Evolutionary conservation across 495 filamentous ascomycete species (phyloP).

Genomic region (Hyaloscypha finlandica): DNA sequence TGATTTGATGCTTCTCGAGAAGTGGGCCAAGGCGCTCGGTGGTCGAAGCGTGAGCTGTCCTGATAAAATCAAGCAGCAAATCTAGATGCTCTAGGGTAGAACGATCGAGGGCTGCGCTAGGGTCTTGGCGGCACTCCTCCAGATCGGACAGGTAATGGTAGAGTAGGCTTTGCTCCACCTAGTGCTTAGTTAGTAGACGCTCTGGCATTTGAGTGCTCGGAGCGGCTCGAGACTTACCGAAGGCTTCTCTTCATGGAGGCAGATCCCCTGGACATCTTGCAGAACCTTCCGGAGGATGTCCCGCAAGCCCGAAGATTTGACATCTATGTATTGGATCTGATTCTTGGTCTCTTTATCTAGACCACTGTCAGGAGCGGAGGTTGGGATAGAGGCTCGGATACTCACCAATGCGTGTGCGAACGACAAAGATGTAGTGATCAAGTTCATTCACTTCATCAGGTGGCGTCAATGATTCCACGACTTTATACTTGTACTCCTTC

Average conservation of each 20-base stretch:
- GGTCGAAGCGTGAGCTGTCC: neutral
- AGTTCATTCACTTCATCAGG: neutral
- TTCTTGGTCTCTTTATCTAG: neutral
- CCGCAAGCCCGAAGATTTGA: neutral
- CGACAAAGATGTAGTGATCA: neutral
- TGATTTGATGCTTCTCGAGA: neutral
- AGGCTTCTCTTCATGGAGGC: neutral
- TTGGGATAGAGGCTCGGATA: neutral
- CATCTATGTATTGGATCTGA: neutral
- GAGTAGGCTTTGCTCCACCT: neutral
- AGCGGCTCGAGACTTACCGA: neutral
- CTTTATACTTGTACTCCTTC: neutral
- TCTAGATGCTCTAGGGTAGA: slow-evolving; percentile 1
- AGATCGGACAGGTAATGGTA: neutral
- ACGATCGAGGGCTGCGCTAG: neutral
- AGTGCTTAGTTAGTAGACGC: neutral
- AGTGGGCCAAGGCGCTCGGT: neutral
- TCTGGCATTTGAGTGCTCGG: neutral
- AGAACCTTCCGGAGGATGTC: neutral
- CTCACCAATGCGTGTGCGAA: neutral
- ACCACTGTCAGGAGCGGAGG: neutral
- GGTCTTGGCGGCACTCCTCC: neutral
- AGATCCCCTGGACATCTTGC: neutral
- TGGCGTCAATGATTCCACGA: neutral
- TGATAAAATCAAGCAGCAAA: slow-evolving; percentile 2